Percentiles rank a stretch among this genome's conserved stretches.
phyloP scores from a whole-genome alignment of 1,139 yeast species.

The Lodderomyces pseudojiufengensis region DNA sequence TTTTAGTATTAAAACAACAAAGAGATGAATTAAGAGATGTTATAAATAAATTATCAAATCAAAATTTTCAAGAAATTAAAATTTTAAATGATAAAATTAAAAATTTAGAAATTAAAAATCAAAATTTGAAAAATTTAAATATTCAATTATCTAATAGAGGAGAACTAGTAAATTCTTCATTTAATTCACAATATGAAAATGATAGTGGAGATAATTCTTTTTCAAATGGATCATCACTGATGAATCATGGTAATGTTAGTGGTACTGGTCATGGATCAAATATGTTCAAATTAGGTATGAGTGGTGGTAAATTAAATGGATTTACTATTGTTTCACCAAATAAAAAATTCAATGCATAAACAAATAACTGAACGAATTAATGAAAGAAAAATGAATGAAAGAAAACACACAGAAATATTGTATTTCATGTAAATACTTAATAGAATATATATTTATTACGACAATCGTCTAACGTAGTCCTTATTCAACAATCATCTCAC shows the following conservation, averaged over 20 bases:
- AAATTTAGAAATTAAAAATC: slow-evolving; percentile 36
- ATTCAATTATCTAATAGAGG: slow-evolving; percentile 27
- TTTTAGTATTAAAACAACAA: slow-evolving; percentile 43
- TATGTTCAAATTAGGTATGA: slow-evolving; percentile 1
- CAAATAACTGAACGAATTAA: too few species aligned
- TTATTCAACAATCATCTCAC: too few species aligned
- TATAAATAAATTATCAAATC: slow-evolving; percentile 33
- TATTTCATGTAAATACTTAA: too few species aligned
- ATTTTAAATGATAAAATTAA: slow-evolving; percentile 43
- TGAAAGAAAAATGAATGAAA: too few species aligned
- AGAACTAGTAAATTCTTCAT: background rate
- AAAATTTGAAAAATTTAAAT: slow-evolving; percentile 32
- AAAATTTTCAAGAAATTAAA: slow-evolving; percentile 35
- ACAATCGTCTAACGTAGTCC: too few species aligned
- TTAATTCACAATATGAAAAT: background rate
- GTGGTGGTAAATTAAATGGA: slow-evolving; percentile 42
- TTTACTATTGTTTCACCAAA: slow-evolving; percentile 41
- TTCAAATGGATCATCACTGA: background rate
- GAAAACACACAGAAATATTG: too few species aligned
- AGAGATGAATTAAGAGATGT: slow-evolving; percentile 60
- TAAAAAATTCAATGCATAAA: too few species aligned
- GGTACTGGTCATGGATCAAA: background rate
- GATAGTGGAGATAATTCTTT: too few species aligned
- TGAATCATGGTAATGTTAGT: slow-evolving; percentile 10
- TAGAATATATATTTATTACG: too few species aligned